Evolutionary conservation across 345 rosid species (phyloP).

Genomic region (Pistacia vera): DNA sequence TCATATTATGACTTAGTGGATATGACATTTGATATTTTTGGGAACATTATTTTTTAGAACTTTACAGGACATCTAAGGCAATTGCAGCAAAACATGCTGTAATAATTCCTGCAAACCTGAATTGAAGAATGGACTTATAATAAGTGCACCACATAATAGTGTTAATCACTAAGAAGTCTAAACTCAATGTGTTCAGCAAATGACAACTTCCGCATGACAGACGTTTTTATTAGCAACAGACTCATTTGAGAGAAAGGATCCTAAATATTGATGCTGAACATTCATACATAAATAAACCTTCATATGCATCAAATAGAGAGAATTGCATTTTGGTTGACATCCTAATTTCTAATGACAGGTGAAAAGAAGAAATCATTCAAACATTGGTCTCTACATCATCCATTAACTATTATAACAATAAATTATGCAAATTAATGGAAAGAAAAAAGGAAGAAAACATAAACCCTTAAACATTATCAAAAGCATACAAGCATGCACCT

Average conservation of each 20-base stretch:
- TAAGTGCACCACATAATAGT: not conserved
- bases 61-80: too few species aligned
- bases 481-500: not conserved
- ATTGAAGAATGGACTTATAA: not conserved
- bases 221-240: not conserved
- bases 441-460: not conserved
- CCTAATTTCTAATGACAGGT: not conserved
- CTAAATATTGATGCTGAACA: not conserved
- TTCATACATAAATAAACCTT: not conserved
- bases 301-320: not conserved
- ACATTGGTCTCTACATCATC: not conserved
- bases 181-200: not conserved
- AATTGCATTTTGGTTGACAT: not conserved
- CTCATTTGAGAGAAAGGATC: not conserved
- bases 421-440: not conserved
- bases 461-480: not conserved
- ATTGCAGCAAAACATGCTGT: not conserved
- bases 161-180: not conserved
- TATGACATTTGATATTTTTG: not conserved
- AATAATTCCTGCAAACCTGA: slow-evolving; percentile 2
- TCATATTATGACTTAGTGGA: not conserved
- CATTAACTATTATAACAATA: not conserved
- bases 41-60: not conserved
- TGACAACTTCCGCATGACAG: not conserved
- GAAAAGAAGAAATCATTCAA: not conserved